Conservation (phyloP, 768 basidiomycete species). For the Paxillus ammoniavirescens region DNA sequence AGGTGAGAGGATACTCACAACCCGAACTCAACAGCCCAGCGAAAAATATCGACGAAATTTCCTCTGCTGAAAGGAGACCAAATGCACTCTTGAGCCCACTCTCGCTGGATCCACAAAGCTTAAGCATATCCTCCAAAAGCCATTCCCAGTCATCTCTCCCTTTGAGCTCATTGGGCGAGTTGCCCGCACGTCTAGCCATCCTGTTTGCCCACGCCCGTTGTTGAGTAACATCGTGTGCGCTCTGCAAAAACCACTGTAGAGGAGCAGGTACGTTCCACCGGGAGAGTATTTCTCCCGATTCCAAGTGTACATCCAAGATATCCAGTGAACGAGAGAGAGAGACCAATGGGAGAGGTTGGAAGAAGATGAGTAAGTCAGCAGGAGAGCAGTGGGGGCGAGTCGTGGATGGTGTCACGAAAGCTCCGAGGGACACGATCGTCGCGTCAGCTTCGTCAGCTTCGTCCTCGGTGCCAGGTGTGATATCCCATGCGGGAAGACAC, state of each 20-base stretch:
- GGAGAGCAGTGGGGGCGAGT: slow-evolving; percentile 54
- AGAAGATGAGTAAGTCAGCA: slow-evolving; percentile 75
- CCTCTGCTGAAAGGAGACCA: slow-evolving; percentile 65
- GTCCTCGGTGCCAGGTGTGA: slow-evolving; percentile 50
- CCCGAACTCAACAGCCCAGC: slow-evolving; percentile 83
- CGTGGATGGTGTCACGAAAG: slow-evolving; percentile 76
- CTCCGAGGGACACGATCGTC: slow-evolving; percentile 76
- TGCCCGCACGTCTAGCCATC: slow-evolving; percentile 73
- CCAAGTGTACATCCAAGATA: slow-evolving; percentile 89
- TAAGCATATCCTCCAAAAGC: slow-evolving; percentile 88
- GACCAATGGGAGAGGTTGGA: slow-evolving; percentile 70
- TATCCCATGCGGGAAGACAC: slow-evolving; percentile 90
- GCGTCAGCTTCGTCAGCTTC: slow-evolving; percentile 78
- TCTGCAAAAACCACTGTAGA: slow-evolving; percentile 88
- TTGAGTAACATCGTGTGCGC: slow-evolving; percentile 57
- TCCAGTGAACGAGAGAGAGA: slow-evolving; percentile 84
- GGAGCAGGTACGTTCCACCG: slow-evolving; percentile 85
- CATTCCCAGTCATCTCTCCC: slow-evolving; percentile 81
- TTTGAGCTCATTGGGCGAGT: slow-evolving; percentile 48
- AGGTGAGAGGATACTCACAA: slow-evolving; percentile 54
- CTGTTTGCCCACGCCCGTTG: slow-evolving; percentile 86
- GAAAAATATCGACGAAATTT: slow-evolving; percentile 82
- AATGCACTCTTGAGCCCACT: slow-evolving; percentile 73
- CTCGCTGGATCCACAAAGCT: slow-evolving; percentile 65
- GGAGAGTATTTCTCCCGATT: slow-evolving; percentile 88